Conservation (phyloP, 2,329 filamentous ascomycete species). For the Colletotrichum caudatum region DNA sequence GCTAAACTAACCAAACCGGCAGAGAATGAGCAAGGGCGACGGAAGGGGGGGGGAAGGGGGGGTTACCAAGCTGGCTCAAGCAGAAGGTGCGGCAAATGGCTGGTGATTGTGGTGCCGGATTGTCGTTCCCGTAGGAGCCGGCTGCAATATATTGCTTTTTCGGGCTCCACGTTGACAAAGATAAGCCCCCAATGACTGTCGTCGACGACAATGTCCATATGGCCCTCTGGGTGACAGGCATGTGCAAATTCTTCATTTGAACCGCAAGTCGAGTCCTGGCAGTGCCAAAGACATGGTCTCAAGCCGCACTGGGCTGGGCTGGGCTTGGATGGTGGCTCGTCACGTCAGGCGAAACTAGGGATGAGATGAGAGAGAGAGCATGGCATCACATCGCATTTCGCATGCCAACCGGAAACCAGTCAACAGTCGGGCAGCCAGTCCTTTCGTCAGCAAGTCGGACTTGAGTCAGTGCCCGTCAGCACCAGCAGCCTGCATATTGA, state of each 20-base stretch:
- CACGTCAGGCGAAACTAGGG: constrained; percentile 12
- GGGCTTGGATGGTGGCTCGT: constrained; percentile 14
- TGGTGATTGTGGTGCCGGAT: constrained; percentile 34
- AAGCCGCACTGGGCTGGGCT: constrained; percentile 2
- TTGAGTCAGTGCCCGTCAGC: constrained; percentile 18
- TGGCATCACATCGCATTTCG: constrained; percentile 13
- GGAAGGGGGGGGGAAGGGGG: neutral
- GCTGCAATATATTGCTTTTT: constrained; percentile 36
- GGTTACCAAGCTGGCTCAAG: constrained; percentile 13
- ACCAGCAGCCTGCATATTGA: constrained; percentile 29
- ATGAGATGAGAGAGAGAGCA: constrained; percentile 1
- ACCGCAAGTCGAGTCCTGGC: constrained; percentile 19
- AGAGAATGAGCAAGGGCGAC: constrained; percentile 2
- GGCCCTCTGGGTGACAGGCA: constrained; percentile 3
- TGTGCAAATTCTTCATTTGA: constrained; percentile 34
- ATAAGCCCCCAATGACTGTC: constrained; percentile 15
- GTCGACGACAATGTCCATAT: neutral
- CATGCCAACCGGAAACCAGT: constrained; percentile 4
- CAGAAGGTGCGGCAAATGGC: constrained; percentile 30
- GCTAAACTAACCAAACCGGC: constrained; percentile 8
- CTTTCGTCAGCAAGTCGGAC: neutral
- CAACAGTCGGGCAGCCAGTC: neutral
- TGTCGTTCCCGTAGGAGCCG: constrained; percentile 18
- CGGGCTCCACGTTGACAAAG: constrained; percentile 24
- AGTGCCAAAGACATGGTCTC: constrained; percentile 3